phyloP scores from a whole-genome alignment of 306 rosid species.

The Arachis hypogaea region DNA sequence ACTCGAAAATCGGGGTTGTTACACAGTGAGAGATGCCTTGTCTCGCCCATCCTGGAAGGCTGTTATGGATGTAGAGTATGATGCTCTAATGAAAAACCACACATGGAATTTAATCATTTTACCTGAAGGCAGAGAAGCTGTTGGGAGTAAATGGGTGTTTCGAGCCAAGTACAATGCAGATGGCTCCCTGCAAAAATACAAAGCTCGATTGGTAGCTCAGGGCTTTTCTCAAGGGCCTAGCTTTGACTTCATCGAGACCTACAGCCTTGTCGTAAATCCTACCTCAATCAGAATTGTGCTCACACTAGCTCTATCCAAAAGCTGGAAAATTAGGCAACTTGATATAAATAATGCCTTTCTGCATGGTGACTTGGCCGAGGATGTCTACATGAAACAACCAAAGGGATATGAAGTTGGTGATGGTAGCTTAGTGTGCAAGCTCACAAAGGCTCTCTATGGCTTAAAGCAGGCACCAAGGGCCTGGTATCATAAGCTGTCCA shows the following conservation, averaged over 20 bases:
- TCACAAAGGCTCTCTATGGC: no score
- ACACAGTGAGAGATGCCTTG: neutral
- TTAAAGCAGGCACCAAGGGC: no score
- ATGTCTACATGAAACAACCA: no score
- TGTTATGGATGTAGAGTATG: neutral
- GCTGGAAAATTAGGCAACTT: neutral
- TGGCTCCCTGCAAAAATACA: neutral
- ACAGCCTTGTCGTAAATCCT: neutral
- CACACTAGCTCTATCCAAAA: neutral
- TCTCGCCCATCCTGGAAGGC: neutral
- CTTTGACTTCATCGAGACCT: neutral
- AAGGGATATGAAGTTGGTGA: no score
- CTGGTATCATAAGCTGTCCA: no score
- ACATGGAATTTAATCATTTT: neutral
- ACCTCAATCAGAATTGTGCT: neutral
- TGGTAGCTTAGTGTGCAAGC: no score
- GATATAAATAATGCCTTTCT: no score
- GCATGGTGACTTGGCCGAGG: no score
- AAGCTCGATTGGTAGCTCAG: neutral
- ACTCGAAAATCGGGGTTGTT: no score
- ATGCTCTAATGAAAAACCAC: neutral
- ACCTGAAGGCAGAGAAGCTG: neutral
- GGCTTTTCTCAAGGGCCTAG: neutral
- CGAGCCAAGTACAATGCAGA: neutral
- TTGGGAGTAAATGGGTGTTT: neutral